Conservation (phyloP, 495 filamentous ascomycete genomes). For the Umbilicaria muhlenbergii region DNA sequence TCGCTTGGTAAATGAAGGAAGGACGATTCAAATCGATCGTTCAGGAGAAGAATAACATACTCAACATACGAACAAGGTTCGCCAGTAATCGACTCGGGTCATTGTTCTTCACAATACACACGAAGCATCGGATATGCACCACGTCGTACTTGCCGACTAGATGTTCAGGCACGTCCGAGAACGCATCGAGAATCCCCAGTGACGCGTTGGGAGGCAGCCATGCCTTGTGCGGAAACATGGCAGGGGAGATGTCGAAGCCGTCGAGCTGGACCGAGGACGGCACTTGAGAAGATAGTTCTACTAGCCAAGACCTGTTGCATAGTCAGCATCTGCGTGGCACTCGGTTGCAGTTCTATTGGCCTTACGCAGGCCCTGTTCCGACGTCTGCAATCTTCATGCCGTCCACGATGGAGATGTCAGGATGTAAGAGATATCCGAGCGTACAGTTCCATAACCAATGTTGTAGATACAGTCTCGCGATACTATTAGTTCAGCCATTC, state of each 20-base stretch:
- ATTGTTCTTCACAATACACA: conserved; percentile 13
- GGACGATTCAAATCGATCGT: not conserved
- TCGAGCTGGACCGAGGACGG: not conserved
- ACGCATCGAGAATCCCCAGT: not conserved
- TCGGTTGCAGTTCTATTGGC: not conserved
- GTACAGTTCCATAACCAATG: too few relatives aligned
- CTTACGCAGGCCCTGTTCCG: not conserved
- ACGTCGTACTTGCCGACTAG: conserved; percentile 20
- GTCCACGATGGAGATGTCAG: too few relatives aligned
- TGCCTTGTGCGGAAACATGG: conserved; percentile 1
- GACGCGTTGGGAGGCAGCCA: conserved; percentile 1
- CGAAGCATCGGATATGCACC: conserved; percentile 21
- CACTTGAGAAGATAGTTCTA: not conserved
- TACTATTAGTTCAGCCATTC: too few relatives aligned
- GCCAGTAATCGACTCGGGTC: conserved; percentile 11
- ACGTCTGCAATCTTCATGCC: conserved; percentile 9
- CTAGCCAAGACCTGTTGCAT: not conserved
- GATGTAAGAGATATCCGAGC: too few relatives aligned
- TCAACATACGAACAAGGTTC: conserved; percentile 18
- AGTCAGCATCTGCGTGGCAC: not conserved
- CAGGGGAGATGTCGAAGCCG: conserved; percentile 6
- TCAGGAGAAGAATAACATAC: conserved; percentile 10
- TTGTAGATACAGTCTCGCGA: too few relatives aligned
- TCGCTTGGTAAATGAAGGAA: not conserved
- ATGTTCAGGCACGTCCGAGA: conserved; percentile 6